Base-by-base conservation (phyloP, 164 flowering plant species). In the Umbellularia californica region DNA sequence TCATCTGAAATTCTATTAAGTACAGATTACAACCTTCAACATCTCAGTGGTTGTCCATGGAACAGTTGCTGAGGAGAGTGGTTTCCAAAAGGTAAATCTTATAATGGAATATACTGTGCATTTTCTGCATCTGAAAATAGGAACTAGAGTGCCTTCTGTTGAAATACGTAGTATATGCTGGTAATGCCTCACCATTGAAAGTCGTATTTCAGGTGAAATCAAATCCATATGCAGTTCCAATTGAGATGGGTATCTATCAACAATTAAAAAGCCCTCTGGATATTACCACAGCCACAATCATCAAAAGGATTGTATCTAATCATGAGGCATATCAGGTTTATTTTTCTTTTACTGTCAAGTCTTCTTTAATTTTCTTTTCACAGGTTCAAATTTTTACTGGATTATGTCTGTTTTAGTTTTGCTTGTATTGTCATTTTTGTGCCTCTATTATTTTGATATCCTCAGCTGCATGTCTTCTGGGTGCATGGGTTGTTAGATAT, bases 1-100 rank as follows among this genome's bases (percentile, higher is more conserved):
- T 17, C 6, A 17, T 55, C 60, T 74, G 41, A 25, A 66, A 27
- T 51, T 50, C 27, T 22, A 11, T 41, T 51, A 0, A 19, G 20
- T 83, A 82, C 93, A 95, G 99, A 87, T 93, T 20, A 90, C 95
- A 72, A 95, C 99, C 35, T 95, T 95, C 70, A 87, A 95, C 84
- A 92, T 95, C 74, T 95, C 98, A 27, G 75, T 91, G 69, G 98
- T 95, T 77, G 99, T 95, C 27, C 96, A 90, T 78, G 99, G 99
- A 74, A 89, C 98, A 19, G 89, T 93, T 19, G 97, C 99, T 9
- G 99, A 95, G 81, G 85, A 87, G 68, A 78, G 81, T 75, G 93
- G 92, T 80, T 89, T 82, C 79, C 87, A 79, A 78, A 82, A 86
- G 98, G 98, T 84, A 72, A 70, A 70, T 70, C 35, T 50, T 17